These are phyloP conservation scores for Melampsora americana DNA, from an alignment of 1,284 basidiomycete species.

Conservation along the genomic window DNA sequence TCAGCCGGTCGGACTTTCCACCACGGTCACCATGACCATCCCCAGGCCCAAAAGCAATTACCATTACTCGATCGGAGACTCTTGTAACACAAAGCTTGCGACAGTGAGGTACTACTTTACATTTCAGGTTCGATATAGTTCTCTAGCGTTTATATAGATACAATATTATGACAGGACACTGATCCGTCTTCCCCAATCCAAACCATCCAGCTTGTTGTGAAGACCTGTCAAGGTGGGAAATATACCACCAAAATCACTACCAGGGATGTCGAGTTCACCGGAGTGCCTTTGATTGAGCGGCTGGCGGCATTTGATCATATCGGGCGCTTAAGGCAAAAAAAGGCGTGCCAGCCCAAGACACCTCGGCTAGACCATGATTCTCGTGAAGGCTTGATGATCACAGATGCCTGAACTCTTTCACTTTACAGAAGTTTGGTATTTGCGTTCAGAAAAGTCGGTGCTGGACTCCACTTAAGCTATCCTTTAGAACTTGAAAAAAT, in stretches of 20 bases:
- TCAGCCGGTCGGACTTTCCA: neutral
- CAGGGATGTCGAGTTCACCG: neutral
- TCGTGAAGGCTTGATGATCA: too few relatives aligned
- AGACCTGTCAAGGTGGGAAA: neutral
- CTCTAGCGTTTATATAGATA: neutral
- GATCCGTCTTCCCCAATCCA: neutral
- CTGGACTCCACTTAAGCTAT: too few relatives aligned
- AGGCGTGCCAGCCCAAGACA: neutral
- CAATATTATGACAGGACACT: neutral
- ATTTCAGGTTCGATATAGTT: constrained; percentile 14
- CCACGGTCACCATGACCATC: constrained; percentile 1
- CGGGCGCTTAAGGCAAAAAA: neutral
- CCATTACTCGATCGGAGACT: constrained; percentile 38
- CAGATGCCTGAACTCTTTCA: too few relatives aligned
- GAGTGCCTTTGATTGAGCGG: neutral
- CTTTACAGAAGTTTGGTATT: too few relatives aligned
- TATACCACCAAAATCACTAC: neutral
- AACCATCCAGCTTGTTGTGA: neutral
- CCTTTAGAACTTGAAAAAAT: too few relatives aligned
- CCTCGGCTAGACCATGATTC: too few relatives aligned
- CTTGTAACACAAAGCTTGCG: constrained; percentile 28
- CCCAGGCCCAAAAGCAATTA: constrained; percentile 23
- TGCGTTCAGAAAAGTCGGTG: too few relatives aligned
- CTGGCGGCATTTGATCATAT: neutral
- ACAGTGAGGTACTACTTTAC: constrained; percentile 13